Base-by-base conservation (phyloP, 176 grass and related monocot genomes). In the Pontederia paniculata region DNA sequence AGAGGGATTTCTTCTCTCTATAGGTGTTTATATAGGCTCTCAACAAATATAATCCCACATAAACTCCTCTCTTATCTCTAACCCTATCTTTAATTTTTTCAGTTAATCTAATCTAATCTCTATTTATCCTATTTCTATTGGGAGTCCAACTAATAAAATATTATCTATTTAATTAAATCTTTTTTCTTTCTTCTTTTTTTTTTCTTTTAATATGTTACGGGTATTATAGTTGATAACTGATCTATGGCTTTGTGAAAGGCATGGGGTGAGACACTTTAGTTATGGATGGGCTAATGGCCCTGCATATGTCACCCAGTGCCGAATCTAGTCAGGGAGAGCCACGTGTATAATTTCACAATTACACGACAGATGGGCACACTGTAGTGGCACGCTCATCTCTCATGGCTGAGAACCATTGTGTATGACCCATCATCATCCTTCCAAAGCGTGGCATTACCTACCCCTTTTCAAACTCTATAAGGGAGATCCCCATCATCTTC, bases 371-470 rank as follows among this genome's bases (percentile, higher is more conserved):
- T 22, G 17, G 63, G 63, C 23, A 66, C 63, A 1, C 15, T 66
- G 1, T 66, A 22, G 25, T 66, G 63, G 63, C 63, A 66, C 17
- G 63, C 63, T 6, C 63, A 66, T 9, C 17, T 23, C n/a, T 66
- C 63, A 8, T 66, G 63, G 63, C 31, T 66, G 5, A 37, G 63
- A 3, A 48, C 63, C 48, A 54, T 48, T 4, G n/a, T 66, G 1
- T 66, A 53, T 21, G 49, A n/a, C 49, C 63, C 16, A 48, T 66
- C 9, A 13, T 66, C 28, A 44, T 66, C 63, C 49, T 66, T 8
- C 63, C 63, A 4, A 42, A 52, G 50, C 49, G 9, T 9, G 49
- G 63, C 2, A 23, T 41, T 20, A 23, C 63, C 43, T 66, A 66
- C 22, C 63, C 63, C 2, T 66, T 66, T 12, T 48, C 4, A 66